Evolutionary conservation across 1,284 basidiomycete genomes (phyloP).

Genomic region (Rhodotorula sp.): DNA sequence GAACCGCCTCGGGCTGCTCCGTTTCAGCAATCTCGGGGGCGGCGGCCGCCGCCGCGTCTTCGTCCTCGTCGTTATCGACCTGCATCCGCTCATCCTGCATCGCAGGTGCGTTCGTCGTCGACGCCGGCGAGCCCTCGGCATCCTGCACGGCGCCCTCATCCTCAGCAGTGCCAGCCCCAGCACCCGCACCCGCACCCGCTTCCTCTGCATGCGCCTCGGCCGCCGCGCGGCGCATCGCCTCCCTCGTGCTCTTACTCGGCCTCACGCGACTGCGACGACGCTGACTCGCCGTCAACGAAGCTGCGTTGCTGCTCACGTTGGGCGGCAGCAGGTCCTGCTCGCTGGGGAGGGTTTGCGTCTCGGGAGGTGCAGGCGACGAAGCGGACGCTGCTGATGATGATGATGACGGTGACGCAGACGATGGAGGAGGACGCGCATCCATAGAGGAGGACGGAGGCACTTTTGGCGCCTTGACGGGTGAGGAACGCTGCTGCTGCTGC

Average conservation of each 20-base stretch:
- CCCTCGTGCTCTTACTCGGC: not conserved
- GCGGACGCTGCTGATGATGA: not conserved
- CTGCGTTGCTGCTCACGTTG: not conserved
- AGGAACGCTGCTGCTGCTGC: not conserved
- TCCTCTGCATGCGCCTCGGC: conserved; percentile 8
- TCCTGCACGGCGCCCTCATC: no score
- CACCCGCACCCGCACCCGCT: no score
- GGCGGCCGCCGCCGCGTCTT: not conserved
- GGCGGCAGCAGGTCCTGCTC: not conserved
- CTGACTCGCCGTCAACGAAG: not conserved
- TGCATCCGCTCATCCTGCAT: conserved; percentile 4
- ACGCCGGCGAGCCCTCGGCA: no score
- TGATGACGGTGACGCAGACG: not conserved
- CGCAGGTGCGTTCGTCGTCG: not conserved
- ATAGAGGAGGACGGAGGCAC: not conserved
- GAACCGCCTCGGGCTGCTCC: not conserved
- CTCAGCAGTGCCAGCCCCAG: no score
- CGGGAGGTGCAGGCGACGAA: not conserved
- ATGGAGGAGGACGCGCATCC: no score
- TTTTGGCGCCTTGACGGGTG: not conserved
- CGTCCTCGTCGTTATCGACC: not conserved
- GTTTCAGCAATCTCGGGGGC: not conserved
- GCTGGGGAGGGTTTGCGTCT: not conserved
- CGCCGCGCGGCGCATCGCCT: not conserved
- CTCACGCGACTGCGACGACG: not conserved